Conservation (phyloP, 495 filamentous ascomycete species). For the Podospora bellae-mahoneyi region DNA sequence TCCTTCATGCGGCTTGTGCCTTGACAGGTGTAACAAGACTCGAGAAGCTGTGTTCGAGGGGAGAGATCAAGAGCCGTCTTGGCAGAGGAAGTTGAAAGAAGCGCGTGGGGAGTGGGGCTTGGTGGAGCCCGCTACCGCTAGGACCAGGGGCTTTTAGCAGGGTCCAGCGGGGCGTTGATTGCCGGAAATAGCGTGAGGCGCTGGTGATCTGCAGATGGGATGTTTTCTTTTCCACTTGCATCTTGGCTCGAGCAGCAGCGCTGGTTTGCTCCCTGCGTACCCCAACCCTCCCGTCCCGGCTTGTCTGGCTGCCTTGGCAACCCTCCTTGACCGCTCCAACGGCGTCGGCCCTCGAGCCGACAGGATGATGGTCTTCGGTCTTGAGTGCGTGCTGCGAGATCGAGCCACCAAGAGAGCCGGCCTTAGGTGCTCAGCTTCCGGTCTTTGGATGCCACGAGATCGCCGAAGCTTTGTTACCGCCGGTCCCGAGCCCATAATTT, state of each 20-base stretch:
- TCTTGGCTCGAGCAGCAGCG: background rate
- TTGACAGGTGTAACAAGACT: background rate
- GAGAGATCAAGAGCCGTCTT: slow-evolving; percentile 7
- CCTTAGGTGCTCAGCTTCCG: background rate
- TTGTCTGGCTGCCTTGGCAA: background rate
- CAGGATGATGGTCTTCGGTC: background rate
- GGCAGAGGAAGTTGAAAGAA: slow-evolving; percentile 12
- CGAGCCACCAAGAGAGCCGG: background rate
- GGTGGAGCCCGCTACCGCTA: slow-evolving; percentile 3
- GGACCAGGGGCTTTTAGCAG: background rate
- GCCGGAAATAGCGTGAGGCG: slow-evolving; percentile 7
- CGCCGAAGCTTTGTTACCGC: background rate
- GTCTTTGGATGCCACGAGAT: background rate
- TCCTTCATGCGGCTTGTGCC: background rate
- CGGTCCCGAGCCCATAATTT: background rate
- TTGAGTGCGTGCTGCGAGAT: background rate
- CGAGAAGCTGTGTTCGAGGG: background rate
- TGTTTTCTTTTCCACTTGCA: background rate
- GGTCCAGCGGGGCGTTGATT: background rate
- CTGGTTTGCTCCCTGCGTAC: background rate
- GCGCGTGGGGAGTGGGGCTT: background rate
- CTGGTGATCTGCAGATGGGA: background rate
- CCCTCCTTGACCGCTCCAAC: background rate
- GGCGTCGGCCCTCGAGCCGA: no score
- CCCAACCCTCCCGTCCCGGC: background rate